These are phyloP conservation scores for Colletotrichum endophyticum DNA, from an alignment of 2,329 filamentous ascomycete species.

Conservation along the genomic window DNA sequence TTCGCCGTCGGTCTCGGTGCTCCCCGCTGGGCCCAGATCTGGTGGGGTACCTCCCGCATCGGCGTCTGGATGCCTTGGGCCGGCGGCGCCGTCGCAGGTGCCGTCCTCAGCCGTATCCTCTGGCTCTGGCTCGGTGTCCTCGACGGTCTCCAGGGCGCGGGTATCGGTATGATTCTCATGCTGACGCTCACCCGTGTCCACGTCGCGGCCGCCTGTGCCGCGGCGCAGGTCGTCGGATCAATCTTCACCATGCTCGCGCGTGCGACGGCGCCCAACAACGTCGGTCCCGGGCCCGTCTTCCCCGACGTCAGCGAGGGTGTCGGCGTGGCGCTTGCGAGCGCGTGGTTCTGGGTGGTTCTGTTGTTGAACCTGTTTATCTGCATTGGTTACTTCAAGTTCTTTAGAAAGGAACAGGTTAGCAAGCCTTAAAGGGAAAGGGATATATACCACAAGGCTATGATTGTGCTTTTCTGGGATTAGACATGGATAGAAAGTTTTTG, in stretches of 20 bases:
- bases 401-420: slow-evolving; percentile 61
- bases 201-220: slow-evolving; percentile 65
- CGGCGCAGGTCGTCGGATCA: slow-evolving; percentile 66
- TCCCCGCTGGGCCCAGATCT: slow-evolving; percentile 71
- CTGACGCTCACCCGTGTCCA: slow-evolving; percentile 70
- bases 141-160: slow-evolving; percentile 69
- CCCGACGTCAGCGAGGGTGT: slow-evolving; percentile 61
- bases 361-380: slow-evolving; percentile 62
- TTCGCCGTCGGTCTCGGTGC: slow-evolving; percentile 71
- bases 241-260: slow-evolving; percentile 66
- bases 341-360: slow-evolving; percentile 67
- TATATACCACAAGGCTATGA: slow-evolving; percentile 3
- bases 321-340: slow-evolving; percentile 48
- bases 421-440: slow-evolving; percentile 45
- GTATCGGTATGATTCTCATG: slow-evolving; percentile 71
- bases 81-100: slow-evolving; percentile 56
- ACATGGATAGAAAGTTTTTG: not conserved
- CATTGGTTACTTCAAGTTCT: slow-evolving; percentile 60
- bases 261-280: slow-evolving; percentile 63
- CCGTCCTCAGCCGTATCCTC: slow-evolving; percentile 51
- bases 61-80: slow-evolving; percentile 69
- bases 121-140: slow-evolving; percentile 74
- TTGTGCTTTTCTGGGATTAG: not conserved
- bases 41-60: slow-evolving; percentile 67
- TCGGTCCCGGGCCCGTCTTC: slow-evolving; percentile 66